These are phyloP conservation scores for Ogataea naganishii DNA, from an alignment of 805 yeast species.

Conservation along the genomic window DNA sequence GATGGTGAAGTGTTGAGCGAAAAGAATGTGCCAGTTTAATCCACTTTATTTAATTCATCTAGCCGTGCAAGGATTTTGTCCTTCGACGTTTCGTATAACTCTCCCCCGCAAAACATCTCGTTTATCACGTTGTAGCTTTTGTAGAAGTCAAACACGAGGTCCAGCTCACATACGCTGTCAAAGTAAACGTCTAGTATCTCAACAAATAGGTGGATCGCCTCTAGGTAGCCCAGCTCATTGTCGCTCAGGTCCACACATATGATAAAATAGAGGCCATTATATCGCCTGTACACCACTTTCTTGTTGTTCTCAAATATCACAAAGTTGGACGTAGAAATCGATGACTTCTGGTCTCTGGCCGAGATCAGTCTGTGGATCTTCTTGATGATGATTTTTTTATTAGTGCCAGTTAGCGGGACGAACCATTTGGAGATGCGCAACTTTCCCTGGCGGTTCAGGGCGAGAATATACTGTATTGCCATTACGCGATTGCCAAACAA, in stretches of 20 bases:
- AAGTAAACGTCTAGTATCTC: slow-evolving; percentile 82
- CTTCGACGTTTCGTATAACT: slow-evolving; percentile 79
- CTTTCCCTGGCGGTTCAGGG: slow-evolving; percentile 91
- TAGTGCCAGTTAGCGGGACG: slow-evolving; percentile 26
- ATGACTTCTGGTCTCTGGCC: slow-evolving; percentile 74
- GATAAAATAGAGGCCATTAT: slow-evolving; percentile 89
- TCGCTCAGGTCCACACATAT: slow-evolving; percentile 72
- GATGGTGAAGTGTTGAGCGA: neutral
- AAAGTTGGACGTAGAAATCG: slow-evolving; percentile 14
- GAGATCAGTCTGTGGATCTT: slow-evolving; percentile 76
- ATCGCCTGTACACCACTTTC: slow-evolving; percentile 76
- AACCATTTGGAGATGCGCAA: slow-evolving; percentile 81
- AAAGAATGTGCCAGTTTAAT: slow-evolving; percentile 19
- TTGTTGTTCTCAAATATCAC: slow-evolving; percentile 39
- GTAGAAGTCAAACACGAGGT: slow-evolving; percentile 85
- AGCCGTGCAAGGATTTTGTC: slow-evolving; percentile 56
- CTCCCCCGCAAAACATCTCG: slow-evolving; percentile 86
- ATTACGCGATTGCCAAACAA: no score
- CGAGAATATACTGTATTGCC: slow-evolving; percentile 74
- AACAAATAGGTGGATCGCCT: slow-evolving; percentile 79
- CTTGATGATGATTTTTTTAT: slow-evolving; percentile 37
- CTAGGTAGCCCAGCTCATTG: slow-evolving; percentile 75
- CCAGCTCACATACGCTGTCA: slow-evolving; percentile 88
- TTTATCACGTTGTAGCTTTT: slow-evolving; percentile 77
- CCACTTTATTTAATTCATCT: slow-evolving; percentile 53